phyloP scores from a whole-genome alignment of 2,329 filamentous ascomycete genomes.

The Penicillium crustosum region DNA sequence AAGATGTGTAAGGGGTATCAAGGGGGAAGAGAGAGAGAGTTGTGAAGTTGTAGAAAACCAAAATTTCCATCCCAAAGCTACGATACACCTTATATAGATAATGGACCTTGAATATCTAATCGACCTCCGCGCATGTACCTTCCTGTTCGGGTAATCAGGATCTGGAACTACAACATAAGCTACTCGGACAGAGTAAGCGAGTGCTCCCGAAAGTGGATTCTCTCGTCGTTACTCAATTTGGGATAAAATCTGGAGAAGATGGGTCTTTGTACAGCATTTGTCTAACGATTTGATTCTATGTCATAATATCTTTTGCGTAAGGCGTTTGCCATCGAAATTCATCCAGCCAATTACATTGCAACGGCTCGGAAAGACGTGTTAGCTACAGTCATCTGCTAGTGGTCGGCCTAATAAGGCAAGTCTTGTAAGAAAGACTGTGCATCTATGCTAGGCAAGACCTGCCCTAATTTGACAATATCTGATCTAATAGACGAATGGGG shows the following conservation, averaged over 20 bases:
- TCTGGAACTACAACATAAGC: slow-evolving; percentile 5
- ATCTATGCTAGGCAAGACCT: not conserved
- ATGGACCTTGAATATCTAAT: slow-evolving; percentile 14
- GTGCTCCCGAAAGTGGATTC: slow-evolving; percentile 17
- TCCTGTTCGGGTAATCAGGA: slow-evolving; percentile 24
- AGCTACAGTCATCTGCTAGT: not conserved
- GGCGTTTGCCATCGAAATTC: slow-evolving; percentile 4
- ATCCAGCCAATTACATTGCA: slow-evolving; percentile 15
- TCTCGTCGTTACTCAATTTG: slow-evolving; percentile 13
- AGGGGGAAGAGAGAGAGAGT: slow-evolving; percentile 8
- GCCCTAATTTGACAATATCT: slow-evolving; percentile 3
- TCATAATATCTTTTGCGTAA: slow-evolving; percentile 24
- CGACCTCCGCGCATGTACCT: slow-evolving; percentile 25
- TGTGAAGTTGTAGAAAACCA: slow-evolving; percentile 15
- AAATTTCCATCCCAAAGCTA: not conserved
- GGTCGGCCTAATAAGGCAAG: slow-evolving; percentile 1
- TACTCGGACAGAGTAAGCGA: slow-evolving; percentile 10
- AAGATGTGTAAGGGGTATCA: slow-evolving; percentile 1
- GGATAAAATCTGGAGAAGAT: slow-evolving; percentile 21
- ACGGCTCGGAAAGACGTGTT: not conserved
- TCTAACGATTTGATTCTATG: slow-evolving; percentile 2
- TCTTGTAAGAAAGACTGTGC: not conserved
- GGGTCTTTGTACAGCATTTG: not conserved
- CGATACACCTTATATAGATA: slow-evolving; percentile 19
- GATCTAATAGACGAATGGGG: not conserved